phyloP scores from a whole-genome alignment of 192 early-diverging fungal species.

The Chytriomyces hyalinus region DNA sequence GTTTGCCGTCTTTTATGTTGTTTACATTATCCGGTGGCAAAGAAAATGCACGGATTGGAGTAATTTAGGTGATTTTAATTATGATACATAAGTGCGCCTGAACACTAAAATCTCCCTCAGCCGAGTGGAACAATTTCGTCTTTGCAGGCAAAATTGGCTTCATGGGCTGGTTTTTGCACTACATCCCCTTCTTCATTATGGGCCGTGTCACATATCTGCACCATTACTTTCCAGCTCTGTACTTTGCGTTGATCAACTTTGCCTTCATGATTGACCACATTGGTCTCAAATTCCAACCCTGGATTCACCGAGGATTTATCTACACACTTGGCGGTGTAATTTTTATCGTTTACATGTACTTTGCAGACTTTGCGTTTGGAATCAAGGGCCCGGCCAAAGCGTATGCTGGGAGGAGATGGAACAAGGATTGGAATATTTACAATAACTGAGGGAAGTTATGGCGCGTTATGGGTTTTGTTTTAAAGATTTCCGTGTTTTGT shows the following conservation, averaged over 20 bases:
- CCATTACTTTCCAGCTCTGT: constrained; percentile 95
- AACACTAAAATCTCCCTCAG: background rate
- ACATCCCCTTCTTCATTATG: constrained; percentile 94
- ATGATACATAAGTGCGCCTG: background rate
- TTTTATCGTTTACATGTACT: constrained; percentile 72
- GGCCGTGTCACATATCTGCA: constrained; percentile 95
- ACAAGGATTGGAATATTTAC: constrained; percentile 79
- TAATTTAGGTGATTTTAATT: constrained; percentile 22
- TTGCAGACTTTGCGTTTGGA: constrained; percentile 84
- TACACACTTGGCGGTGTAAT: constrained; percentile 46
- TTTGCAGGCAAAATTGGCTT: constrained; percentile 75
- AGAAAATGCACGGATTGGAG: constrained; percentile 67
- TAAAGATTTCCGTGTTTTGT: too few relatives aligned
- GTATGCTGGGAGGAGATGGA: constrained; percentile 71
- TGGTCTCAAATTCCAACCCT: constrained; percentile 34
- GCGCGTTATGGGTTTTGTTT: too few relatives aligned
- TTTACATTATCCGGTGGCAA: constrained; percentile 70
- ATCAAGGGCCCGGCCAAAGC: constrained; percentile 69
- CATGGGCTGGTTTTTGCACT: constrained; percentile 94
- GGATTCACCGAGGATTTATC: constrained; percentile 43
- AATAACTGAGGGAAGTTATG: constrained; percentile 37
- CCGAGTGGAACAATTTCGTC: constrained; percentile 72
- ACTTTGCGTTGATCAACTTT: constrained; percentile 87
- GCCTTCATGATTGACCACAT: constrained; percentile 80
- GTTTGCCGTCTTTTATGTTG: constrained; percentile 44